Evolutionary conservation across 2,329 filamentous ascomycete species (phyloP), one percentile per base, ranked within the genome.

Genomic region (Penicillium sp.): DNA sequence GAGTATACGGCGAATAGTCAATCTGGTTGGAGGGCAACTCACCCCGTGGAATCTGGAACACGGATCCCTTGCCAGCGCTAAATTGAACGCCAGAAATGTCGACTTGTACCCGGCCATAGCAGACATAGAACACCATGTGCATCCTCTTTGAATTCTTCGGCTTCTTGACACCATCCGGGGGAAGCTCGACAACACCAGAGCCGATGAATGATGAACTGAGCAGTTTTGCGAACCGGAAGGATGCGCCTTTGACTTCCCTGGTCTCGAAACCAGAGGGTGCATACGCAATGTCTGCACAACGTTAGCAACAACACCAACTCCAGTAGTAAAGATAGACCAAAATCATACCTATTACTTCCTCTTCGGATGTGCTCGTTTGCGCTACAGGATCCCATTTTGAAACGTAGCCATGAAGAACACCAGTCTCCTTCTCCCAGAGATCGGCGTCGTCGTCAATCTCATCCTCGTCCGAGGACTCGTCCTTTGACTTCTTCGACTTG

Each of bases 41-140:
- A 97, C 94, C 94, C 86, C 94, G 86, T 24, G 95, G 95, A 61
- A 99, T 93, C 75, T 96, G 93, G 84, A 91, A 98, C 75, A 93
- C 89, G 54, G 94, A 94, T 41, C 94, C 93, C 67, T 90, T 92
- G 39, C 88, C 87, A 64, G 96, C 92, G 57, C 89, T 87, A 73
- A 99, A 98, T 59, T 76, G 75, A 6, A 79, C 73, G 5, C 75
- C 76, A 6, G 74, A 75, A 13, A 79, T 90, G 31, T 87, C 89
- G 19, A 96, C 93, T 64, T 87, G 82, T 19, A 97, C 92, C 64
- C 89, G 87, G 22, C 95, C 95, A 46, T 85, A 84, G 67, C 92
- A 89, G 33, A 99, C 89, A 68, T 96, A 97, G 75, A 98, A 98
- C 1, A 90, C 88, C 89, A 99, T 95, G 72, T 97, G 92, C 91